Base-by-base conservation (phyloP, 257 asterid genomes). In the Solanum stenotomum region DNA sequence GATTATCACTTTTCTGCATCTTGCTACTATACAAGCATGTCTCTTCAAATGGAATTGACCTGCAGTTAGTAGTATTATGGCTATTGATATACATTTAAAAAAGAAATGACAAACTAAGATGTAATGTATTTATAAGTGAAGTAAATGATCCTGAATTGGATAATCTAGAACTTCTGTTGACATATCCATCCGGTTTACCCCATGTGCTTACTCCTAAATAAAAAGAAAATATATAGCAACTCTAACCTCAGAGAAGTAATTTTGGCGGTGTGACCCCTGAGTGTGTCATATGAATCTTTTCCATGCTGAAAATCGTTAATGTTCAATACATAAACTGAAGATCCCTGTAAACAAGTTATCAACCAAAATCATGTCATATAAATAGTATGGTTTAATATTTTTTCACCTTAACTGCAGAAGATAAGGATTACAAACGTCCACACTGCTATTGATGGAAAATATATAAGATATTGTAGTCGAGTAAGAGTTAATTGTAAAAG, bases 221-320 rank as follows among this genome's bases (percentile, higher is more conserved):
- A 86, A 83, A 38, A 20, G 59, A 85, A 75, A 86, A 76, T 89
- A 84, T 31, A 18, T 8, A 63, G 88, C 85, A 91, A 56, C 63
- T 86, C 86, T 35, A 42, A 96, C 98, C 98, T 94, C 94, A 91
- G 92, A 89, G 93, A 96, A 81, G 96, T 93, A 86, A 96, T 88
- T 92, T 94, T 94, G 84, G 98, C 94, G 18, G 89, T 91, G 91
- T 96, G 98, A 91, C 87, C 92, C 71, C 90, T 91, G 52, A 86
- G 91, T 37, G 87, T 87, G 15, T 83, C 79, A 49, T 81, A 46
- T 76, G 91, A 75, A 86, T 52, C 59, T 68, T 33, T 77, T 89
- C 92, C 95, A 83, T 84, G 40, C 27, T 31, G 6, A 87, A 89
- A 83, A 46, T 88, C 46, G 12, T 90, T 92, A 71, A 83, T 90